Percentiles rank a stretch among this genome's conserved stretches.
These are phyloP conservation scores for Cladorrhinum samala DNA, from an alignment of 495 filamentous ascomycete species.

Conservation along the genomic window DNA sequence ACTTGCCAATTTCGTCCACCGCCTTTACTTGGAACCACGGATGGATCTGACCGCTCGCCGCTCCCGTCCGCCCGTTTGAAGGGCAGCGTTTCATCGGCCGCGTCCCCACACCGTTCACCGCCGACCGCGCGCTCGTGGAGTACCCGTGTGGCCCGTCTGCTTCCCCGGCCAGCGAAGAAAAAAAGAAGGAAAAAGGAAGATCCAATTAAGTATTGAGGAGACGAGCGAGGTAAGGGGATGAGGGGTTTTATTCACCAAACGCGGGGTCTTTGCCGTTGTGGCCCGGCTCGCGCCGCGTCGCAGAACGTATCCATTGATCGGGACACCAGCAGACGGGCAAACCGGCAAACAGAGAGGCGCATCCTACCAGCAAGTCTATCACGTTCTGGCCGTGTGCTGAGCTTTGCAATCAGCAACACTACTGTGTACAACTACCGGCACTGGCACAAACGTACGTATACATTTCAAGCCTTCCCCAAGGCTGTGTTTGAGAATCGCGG, in stretches of 20 bases:
- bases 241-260: background rate
- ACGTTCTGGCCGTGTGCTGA: too few relatives aligned
- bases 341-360: background rate
- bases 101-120: conserved; percentile 2
- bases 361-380: background rate
- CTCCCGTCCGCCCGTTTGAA: background rate
- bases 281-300: background rate
- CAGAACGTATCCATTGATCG: background rate
- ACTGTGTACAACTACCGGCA: too few relatives aligned
- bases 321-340: background rate
- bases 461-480: too few relatives aligned
- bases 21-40: conserved; percentile 1
- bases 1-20: background rate
- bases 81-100: background rate
- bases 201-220: too few relatives aligned
- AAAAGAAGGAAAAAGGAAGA: background rate
- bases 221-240: background rate
- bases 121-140: background rate
- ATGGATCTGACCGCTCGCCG: background rate
- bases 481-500: too few relatives aligned
- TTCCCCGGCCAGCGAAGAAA: background rate
- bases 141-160: background rate
- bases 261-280: background rate
- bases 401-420: too few relatives aligned
- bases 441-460: too few relatives aligned